Conservation (phyloP, 2,329 filamentous ascomycete genomes). For the Phyllosticta ampelicida region DNA sequence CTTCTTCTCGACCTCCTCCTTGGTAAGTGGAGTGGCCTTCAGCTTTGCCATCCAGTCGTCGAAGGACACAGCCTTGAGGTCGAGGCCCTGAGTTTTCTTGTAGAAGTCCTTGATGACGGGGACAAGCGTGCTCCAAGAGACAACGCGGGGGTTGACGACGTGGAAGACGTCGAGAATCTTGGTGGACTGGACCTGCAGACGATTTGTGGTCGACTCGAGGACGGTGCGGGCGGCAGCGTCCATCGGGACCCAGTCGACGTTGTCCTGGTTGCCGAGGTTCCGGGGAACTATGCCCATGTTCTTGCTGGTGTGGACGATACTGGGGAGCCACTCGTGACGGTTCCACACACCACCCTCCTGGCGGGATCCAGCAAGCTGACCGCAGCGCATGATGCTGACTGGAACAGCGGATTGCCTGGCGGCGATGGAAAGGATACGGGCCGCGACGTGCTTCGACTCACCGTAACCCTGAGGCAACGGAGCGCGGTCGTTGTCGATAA, state of each 20-base stretch:
- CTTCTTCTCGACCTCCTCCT: constrained; percentile 6
- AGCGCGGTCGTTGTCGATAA: constrained; percentile 17
- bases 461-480: constrained; percentile 28
- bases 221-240: constrained; percentile 9
- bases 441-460: constrained; percentile 27
- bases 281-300: constrained; percentile 15
- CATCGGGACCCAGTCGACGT: constrained; percentile 19
- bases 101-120: constrained; percentile 7
- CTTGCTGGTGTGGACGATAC: constrained; percentile 17
- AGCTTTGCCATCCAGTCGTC: constrained; percentile 10
- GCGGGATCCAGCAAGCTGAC: constrained; percentile 22
- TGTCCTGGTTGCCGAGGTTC: constrained; percentile 13
- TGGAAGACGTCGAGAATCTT: constrained; percentile 12
- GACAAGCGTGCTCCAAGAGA: constrained; percentile 9
- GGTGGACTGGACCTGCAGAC: background rate
- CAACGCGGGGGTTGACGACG: constrained; percentile 11
- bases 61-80: constrained; percentile 3
- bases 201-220: background rate
- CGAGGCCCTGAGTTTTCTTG: background rate
- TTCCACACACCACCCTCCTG: constrained; percentile 17
- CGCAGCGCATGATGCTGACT: constrained; percentile 18
- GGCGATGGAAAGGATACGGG: constrained; percentile 22
- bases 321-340: constrained; percentile 19
- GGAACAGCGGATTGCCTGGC: constrained; percentile 18
- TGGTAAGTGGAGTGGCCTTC: constrained; percentile 4